phyloP scores from a whole-genome alignment of 164 flowering plant genomes.

The Sextonia rubra region DNA sequence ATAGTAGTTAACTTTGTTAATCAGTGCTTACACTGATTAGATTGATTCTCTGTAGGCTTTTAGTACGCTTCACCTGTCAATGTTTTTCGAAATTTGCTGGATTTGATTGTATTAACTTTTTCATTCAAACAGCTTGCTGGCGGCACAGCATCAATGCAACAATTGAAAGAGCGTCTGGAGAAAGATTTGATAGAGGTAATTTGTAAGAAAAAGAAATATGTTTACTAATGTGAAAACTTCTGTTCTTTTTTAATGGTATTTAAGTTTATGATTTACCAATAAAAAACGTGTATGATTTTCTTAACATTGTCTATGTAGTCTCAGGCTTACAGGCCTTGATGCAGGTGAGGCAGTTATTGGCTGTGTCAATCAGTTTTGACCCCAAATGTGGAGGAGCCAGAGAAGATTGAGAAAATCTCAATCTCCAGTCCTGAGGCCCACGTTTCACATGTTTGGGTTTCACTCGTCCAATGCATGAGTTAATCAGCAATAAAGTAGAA shows the following conservation, averaged over 20 bases:
- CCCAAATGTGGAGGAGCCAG: no score
- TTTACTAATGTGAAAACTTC: background rate
- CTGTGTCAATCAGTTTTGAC: no score
- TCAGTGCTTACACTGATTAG: background rate
- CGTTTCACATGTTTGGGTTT: no score
- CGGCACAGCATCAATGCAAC: slow-evolving; percentile 97
- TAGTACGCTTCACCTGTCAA: background rate
- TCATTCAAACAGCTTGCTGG: slow-evolving; percentile 72
- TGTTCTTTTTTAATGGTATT: background rate
- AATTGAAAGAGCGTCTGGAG: slow-evolving; percentile 93
- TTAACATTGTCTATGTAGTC: no score
- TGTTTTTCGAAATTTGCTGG: background rate
- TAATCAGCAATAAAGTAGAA: no score
- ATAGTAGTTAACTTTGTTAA: no score
- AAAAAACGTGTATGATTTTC: no score
- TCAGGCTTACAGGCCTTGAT: no score
- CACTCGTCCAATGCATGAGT: no score
- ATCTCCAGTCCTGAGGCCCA: no score
- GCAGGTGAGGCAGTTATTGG: no score
- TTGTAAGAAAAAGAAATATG: background rate
- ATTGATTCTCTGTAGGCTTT: background rate
- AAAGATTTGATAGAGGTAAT: slow-evolving; percentile 88
- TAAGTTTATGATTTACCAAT: background rate
- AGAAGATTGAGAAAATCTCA: no score
- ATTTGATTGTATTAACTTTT: slow-evolving; percentile 1